A percentile compares a stretch with the other conserved stretches of the same genome.
These are phyloP conservation scores for Basidiobolus meristosporus DNA, from an alignment of 371 early-diverging fungal genomes.

Conservation along the genomic window DNA sequence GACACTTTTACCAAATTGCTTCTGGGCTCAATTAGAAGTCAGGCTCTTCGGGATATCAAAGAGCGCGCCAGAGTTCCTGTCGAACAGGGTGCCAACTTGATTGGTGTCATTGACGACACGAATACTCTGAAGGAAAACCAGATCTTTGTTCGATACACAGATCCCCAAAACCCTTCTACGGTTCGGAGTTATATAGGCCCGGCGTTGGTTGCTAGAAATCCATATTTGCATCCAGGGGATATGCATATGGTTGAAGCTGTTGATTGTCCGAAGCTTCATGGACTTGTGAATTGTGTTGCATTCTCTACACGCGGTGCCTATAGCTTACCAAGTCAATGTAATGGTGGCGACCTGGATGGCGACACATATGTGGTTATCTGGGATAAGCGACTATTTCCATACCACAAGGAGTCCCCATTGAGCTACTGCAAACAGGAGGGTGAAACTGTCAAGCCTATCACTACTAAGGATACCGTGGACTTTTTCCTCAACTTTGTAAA, in stretches of 20 bases:
- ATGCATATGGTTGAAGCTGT: slow-evolving; percentile 49
- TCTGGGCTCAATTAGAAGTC: slow-evolving; percentile 24
- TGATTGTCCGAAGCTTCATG: slow-evolving; percentile 25
- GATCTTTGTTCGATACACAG: slow-evolving; percentile 38
- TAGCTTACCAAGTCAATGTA: slow-evolving; percentile 59
- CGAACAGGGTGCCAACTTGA: slow-evolving; percentile 37
- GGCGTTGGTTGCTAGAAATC: slow-evolving; percentile 41
- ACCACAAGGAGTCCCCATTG: neutral
- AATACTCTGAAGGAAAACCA: slow-evolving; percentile 35
- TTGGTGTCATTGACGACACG: slow-evolving; percentile 71
- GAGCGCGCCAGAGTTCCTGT: slow-evolving; percentile 48
- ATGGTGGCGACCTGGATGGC: slow-evolving; percentile 81
- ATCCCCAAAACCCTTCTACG: slow-evolving; percentile 6
- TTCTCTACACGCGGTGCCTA: slow-evolving; percentile 53
- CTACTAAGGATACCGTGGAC: no score
- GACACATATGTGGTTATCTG: slow-evolving; percentile 25
- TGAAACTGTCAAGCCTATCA: no score
- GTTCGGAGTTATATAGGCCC: slow-evolving; percentile 16
- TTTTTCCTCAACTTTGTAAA: slow-evolving; percentile 59
- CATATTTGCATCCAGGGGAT: slow-evolving; percentile 78
- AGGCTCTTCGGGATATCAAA: slow-evolving; percentile 35
- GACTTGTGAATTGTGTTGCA: slow-evolving; percentile 53
- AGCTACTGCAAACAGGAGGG: no score
- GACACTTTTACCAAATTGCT: slow-evolving; percentile 36
- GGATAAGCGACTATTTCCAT: slow-evolving; percentile 2